A percentile compares a stretch with the other conserved stretches of the same genome.
phyloP scores from a whole-genome alignment of 441 rosid species.

The Rhodomyrtus psidioides region DNA sequence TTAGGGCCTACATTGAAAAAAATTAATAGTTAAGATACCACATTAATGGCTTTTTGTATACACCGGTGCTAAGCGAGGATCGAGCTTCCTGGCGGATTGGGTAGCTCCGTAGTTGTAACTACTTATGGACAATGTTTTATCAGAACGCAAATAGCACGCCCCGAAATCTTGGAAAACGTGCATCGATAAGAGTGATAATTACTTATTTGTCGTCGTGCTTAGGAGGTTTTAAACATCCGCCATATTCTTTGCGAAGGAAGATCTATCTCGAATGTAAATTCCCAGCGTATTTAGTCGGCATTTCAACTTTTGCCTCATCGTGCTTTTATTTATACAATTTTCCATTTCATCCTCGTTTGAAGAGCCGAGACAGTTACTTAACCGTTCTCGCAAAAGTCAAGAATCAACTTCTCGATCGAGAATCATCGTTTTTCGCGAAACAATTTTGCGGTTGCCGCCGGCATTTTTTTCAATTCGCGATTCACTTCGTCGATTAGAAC shows the following conservation, averaged over 20 bases:
- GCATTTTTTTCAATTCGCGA: no score
- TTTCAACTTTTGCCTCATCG: not conserved
- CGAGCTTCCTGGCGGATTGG: rapidly evolving
- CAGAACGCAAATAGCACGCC: not conserved
- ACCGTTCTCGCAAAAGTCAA: rapidly evolving
- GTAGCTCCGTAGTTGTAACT: rapidly evolving
- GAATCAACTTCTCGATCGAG: not conserved
- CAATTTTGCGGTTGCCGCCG: not conserved
- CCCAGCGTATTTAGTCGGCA: not conserved
- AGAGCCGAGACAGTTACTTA: rapidly evolving
- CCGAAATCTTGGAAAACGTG: rapidly evolving
- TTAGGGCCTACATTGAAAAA: no score
- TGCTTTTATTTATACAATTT: not conserved
- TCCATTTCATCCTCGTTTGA: not conserved
- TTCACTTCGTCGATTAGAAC: not conserved
- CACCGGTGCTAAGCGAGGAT: rapidly evolving
- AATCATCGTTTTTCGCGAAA: no score
- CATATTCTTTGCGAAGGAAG: rapidly evolving
- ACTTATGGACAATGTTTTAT: no score
- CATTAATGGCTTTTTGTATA: not conserved
- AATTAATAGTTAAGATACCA: no score
- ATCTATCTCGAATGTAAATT: not conserved
- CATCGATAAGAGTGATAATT: not conserved
- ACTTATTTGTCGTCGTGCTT: rapidly evolving
- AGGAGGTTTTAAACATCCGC: not conserved